Conservation (phyloP, 129 eudicot genomes). For the Oenanthe sinensis region DNA sequence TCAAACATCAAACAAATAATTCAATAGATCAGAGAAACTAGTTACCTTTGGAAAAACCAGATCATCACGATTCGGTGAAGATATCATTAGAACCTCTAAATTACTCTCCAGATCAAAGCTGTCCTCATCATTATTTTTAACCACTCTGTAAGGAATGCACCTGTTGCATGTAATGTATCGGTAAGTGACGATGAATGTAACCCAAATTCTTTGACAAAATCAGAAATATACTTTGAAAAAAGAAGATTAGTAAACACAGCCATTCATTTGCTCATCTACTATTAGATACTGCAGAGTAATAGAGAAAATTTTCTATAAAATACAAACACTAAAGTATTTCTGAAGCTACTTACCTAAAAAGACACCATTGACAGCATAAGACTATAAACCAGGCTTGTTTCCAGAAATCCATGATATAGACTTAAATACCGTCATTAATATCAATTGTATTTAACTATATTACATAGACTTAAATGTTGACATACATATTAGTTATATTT, state of each 20-base stretch:
- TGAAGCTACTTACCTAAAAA: neutral
- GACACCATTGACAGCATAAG: neutral
- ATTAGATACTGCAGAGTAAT: neutral
- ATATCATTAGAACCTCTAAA: slow-evolving; percentile 56
- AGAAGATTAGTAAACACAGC: neutral
- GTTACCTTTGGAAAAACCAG: slow-evolving; percentile 64
- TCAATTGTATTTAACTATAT: neutral
- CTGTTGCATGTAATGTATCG: slow-evolving; percentile 25
- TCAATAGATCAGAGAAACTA: neutral
- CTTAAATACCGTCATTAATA: neutral
- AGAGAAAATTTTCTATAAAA: neutral
- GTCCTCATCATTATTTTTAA: slow-evolving; percentile 21
- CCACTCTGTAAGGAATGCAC: slow-evolving; percentile 54
- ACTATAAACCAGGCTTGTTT: neutral
- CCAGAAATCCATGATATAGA: neutral
- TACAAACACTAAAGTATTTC: neutral
- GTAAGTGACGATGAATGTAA: slow-evolving; percentile 13
- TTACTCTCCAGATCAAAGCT: slow-evolving; percentile 12
- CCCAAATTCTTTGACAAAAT: neutral
- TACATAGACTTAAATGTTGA: neutral
- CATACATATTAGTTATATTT: neutral
- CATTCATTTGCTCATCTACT: neutral
- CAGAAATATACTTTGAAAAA: neutral
- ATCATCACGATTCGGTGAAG: slow-evolving; percentile 60
- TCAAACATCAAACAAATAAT: slow-evolving; percentile 6